Base-by-base conservation (phyloP, 495 filamentous ascomycete genomes). In the Penicillium herquei region DNA sequence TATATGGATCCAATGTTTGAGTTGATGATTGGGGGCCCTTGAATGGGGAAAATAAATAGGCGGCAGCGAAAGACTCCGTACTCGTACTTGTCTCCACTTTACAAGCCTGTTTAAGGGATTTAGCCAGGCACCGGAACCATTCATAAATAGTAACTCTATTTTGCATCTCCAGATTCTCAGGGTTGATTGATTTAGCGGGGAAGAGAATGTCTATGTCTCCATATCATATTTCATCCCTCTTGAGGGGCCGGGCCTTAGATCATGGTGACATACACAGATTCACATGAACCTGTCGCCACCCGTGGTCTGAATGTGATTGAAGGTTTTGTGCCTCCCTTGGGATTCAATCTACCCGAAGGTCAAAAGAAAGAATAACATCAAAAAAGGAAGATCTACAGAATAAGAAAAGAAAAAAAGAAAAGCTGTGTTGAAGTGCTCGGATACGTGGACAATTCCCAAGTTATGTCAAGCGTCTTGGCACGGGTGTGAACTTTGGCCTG, bases 401-500 rank as follows among this genome's bases (percentile, higher is more conserved):
- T 26, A 42, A 18, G 16, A 42, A 17, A 9, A 8, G 17, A 42
- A 42, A 17, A 9, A 8, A 42, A 42, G 18, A 42, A 42, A 42
- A 17, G 14, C 18, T 42, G 13, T 17, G 13, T 17, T 42, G n/a
- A 18, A 8, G 10, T 42, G 14, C 21, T 26, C 1, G 21, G 21
- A 21, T 44, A 44, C 41, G 41, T 44, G 18, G 41, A 44, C 41
- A 44, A 44, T 44, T 30, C 21, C 2, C 1, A 26, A 4, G 21
- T 26, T 26, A 44, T 44, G 41, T 44, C 41, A 44, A 44, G 41
- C 17, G 41, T 26, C 41, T 44, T 44, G 41, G 41, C 41, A 26
- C 5, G 13, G 16, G 35, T 26, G 21, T 26, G 21, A 26, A 26
- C 21, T 26, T 26, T 26, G 21, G 21, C 21, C 21, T 26, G 21